These are phyloP conservation scores for Pleurotus sapidus DNA, from an alignment of 768 basidiomycete genomes.

Conservation along the genomic window DNA sequence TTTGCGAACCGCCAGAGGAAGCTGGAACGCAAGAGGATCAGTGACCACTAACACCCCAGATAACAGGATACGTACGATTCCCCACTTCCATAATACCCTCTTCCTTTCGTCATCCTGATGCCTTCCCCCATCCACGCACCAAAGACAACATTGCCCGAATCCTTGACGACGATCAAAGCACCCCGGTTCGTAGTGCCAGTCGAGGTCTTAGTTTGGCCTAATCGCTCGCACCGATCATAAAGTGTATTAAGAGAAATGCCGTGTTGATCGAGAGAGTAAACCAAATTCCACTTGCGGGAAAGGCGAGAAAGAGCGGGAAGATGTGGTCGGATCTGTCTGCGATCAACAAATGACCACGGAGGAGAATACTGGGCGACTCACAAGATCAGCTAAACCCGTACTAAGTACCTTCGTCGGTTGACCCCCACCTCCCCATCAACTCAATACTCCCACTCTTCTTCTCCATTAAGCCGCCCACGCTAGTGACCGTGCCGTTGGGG, in stretches of 20 bases:
- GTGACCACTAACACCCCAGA: not conserved
- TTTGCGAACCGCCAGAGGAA: constrained; percentile 73
- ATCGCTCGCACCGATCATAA: constrained; percentile 60
- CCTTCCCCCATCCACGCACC: constrained; percentile 85
- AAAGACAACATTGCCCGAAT: constrained; percentile 63
- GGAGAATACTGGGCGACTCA: constrained; percentile 30
- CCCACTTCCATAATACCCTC: constrained; percentile 82
- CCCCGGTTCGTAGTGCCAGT: constrained; percentile 27
- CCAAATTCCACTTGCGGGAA: constrained; percentile 67
- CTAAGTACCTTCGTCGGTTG: constrained; percentile 53
- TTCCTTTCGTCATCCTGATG: constrained; percentile 52
- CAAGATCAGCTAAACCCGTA: constrained; percentile 54
- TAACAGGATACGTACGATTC: constrained; percentile 60
- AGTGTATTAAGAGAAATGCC: constrained; percentile 91
- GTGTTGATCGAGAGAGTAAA: constrained; percentile 93
- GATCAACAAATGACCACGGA: not conserved
- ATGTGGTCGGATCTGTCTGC: constrained; percentile 58
- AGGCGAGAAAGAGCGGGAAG: constrained; percentile 76
- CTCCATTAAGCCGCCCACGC: constrained; percentile 47
- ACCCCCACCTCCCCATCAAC: constrained; percentile 53
- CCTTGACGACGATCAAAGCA: constrained; percentile 64
- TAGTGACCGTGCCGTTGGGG: constrained; percentile 5
- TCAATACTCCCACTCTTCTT: constrained; percentile 46
- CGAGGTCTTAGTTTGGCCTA: constrained; percentile 24
- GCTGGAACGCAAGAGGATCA: constrained; percentile 29